These are phyloP conservation scores for Hyphodiscus sp. DNA, from an alignment of 2,329 filamentous ascomycete genomes.

Conservation along the genomic window DNA sequence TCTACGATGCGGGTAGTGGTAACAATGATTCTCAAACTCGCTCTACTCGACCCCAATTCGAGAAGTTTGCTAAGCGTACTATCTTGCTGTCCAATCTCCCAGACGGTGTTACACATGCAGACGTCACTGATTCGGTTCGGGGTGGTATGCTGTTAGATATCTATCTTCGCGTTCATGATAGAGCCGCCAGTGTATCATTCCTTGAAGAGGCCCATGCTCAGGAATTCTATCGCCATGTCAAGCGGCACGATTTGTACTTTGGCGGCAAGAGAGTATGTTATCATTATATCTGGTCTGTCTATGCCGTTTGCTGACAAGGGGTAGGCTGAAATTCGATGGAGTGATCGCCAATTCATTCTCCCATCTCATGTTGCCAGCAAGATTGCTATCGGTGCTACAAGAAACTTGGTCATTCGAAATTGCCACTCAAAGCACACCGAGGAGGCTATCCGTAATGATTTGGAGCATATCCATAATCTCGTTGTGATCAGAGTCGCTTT, in stretches of 20 bases:
- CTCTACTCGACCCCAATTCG: constrained; percentile 18
- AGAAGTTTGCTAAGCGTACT: constrained; percentile 42
- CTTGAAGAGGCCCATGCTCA: constrained; percentile 55
- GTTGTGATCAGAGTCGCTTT: constrained; percentile 61
- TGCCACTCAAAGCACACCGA: constrained; percentile 54
- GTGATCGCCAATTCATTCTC: constrained; percentile 62
- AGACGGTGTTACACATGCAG: constrained; percentile 54
- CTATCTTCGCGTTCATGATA: constrained; percentile 53
- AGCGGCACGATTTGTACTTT: constrained; percentile 61
- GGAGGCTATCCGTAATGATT: constrained; percentile 59
- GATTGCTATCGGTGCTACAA: constrained; percentile 58
- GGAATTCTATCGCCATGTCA: constrained; percentile 58
- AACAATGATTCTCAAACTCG: constrained; percentile 18
- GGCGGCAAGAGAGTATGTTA: constrained; percentile 56
- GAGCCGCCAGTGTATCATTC: constrained; percentile 62
- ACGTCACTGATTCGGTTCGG: constrained; percentile 58
- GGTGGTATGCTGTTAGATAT: constrained; percentile 68
- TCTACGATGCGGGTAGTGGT: constrained; percentile 18
- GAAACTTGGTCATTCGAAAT: constrained; percentile 65
- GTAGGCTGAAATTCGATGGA: constrained; percentile 65
- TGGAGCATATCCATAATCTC: constrained; percentile 79
- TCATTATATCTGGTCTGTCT: not conserved
- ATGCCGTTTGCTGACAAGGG: not conserved
- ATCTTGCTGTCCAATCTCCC: constrained; percentile 58
- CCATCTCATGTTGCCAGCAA: constrained; percentile 57